Base-by-base conservation (phyloP, 2,329 filamentous ascomycete genomes). In the Decorospora gaudefroyi region DNA sequence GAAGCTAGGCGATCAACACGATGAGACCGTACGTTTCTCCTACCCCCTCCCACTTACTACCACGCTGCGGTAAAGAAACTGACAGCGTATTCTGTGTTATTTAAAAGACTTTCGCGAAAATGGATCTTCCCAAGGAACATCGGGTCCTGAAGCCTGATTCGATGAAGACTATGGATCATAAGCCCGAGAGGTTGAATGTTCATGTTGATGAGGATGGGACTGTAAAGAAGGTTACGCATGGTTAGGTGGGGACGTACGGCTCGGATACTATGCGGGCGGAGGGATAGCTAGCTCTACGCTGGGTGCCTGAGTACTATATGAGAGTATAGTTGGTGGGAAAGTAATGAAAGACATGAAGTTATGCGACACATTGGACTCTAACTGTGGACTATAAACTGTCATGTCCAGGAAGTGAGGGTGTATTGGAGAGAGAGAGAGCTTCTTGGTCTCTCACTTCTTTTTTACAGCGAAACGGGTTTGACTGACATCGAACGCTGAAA, bases 141-240 rank as follows among this genome's bases (percentile, higher is more conserved):
- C 72, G 76, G 35, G 65, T 78, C 4, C 49, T 78, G 27, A 69
- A 73, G 65, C 69, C 73, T 28, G 75, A 72, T 43, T 69, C 71
- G 42, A 71, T 76, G 69, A 65, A 61, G 53, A 77, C 74, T 8
- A 71, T 72, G 73, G 76, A 78, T 48, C 62, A 70, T 56, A 74
- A 74, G 55, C 74, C 75, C 6, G 73, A 78, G 17, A 60, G 75
- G 33, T 55, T 78, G 47, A 78, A 78, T 51, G 69, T 78, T 23
- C 75, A 78, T 51, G 74, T 76, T 40, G 69, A 61, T 29, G 72
- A 75, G 8, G 71, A 78, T 42, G 76, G 76, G 3, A 76, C 73
- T 2, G 75, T 78, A 12, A 70, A 64, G 59, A 75, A 77, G 51
- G 73, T 78, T 23, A 72, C 65, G 10, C 72, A 75, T 52, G 76